Evolutionary conservation across 2,329 filamentous ascomycete genomes (phyloP).

Genomic region (Epichloe sibirici): DNA sequence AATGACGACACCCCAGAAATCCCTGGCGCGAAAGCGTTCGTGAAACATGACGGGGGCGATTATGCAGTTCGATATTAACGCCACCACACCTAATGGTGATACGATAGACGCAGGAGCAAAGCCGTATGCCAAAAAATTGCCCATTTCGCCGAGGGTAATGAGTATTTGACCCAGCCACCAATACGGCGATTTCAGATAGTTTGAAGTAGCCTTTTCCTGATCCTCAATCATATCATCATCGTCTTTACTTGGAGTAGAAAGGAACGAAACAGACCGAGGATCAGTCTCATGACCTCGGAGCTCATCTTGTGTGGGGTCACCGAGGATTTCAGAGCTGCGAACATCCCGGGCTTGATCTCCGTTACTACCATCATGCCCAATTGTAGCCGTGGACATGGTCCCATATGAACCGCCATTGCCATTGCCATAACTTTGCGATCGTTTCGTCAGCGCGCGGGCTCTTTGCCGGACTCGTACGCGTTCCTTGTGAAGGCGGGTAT

Average conservation of each 20-base stretch:
- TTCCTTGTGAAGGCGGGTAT: constrained; percentile 69
- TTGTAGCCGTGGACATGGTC: constrained; percentile 14
- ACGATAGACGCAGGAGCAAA: constrained; percentile 97
- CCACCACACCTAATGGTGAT: constrained; percentile 91
- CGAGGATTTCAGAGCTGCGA: constrained; percentile 23
- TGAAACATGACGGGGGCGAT: constrained; percentile 92
- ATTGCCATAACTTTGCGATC: constrained; percentile 21
- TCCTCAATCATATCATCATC: constrained; percentile 16
- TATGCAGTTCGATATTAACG: constrained; percentile 89
- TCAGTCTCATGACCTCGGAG: constrained; percentile 31
- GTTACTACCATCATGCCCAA: constrained; percentile 7
- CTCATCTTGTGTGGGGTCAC: constrained; percentile 8
- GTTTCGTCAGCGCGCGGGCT: constrained; percentile 41
- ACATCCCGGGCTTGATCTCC: constrained; percentile 12
- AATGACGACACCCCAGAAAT: constrained; percentile 79
- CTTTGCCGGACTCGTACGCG: constrained; percentile 44
- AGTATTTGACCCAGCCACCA: constrained; percentile 94
- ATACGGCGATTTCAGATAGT: constrained; percentile 81
- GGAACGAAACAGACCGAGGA: constrained; percentile 39
- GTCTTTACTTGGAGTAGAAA: constrained; percentile 23
- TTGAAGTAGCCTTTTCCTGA: constrained; percentile 37
- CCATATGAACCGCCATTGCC: constrained; percentile 22
- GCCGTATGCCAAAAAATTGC: constrained; percentile 94
- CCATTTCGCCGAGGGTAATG: constrained; percentile 85
- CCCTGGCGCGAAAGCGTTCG: constrained; percentile 72